Evolutionary conservation across 148 eudicot genomes (phyloP).

Genomic region (Selenicereus undatus): DNA sequence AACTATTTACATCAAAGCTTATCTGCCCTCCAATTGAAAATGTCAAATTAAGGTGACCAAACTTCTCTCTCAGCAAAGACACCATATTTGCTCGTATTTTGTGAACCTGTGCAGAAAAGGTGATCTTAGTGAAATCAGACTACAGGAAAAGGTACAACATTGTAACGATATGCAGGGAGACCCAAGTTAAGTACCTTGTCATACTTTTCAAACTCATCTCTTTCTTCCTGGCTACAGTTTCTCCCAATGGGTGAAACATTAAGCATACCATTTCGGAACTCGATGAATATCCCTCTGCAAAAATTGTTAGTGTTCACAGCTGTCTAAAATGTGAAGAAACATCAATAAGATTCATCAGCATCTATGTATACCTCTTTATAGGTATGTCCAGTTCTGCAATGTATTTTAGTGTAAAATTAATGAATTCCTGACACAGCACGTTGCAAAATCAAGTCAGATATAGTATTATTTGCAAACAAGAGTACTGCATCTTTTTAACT

Average conservation of each 20-base stretch:
- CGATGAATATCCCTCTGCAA: conserved; percentile 89
- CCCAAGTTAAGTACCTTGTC: conserved; percentile 58
- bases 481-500: neutral
- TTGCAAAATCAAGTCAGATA: conserved; percentile 4
- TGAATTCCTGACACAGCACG: conserved; percentile 62
- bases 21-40: conserved; percentile 96
- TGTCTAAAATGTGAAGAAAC: neutral
- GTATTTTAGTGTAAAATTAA: conserved; percentile 84
- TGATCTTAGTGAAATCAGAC: neutral
- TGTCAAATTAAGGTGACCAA: conserved; percentile 74
- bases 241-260: conserved; percentile 97
- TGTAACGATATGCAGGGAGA: neutral
- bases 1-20: conserved; percentile 81
- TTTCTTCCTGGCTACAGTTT: conserved; percentile 96
- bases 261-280: conserved; percentile 93
- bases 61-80: conserved; percentile 79
- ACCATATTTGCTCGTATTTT: conserved; percentile 83
- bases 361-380: conserved; percentile 60
- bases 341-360: conserved; percentile 3
- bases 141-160: neutral
- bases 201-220: conserved; percentile 91
- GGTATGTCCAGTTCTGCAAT: conserved; percentile 96
- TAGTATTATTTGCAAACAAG: too few relatives aligned
- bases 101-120: conserved; percentile 46
- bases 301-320: neutral